These are phyloP conservation scores for Rosellinia necatrix DNA, from an alignment of 2,329 filamentous ascomycete species.

Conservation along the genomic window DNA sequence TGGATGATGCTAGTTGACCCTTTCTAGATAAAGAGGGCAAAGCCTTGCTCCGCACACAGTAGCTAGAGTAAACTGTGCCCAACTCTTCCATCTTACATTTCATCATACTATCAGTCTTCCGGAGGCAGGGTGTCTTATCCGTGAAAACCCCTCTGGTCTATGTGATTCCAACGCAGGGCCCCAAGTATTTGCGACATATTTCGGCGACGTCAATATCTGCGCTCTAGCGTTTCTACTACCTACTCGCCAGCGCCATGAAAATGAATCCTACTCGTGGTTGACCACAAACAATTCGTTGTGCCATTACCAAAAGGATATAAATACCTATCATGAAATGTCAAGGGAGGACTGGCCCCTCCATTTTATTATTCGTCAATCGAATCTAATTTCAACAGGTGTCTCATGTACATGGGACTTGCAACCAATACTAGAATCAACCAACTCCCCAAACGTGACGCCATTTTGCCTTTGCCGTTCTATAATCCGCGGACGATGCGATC, in stretches of 20 bases:
- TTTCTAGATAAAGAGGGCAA: background rate
- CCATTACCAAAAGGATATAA: background rate
- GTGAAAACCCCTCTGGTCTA: too few species aligned
- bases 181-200: background rate
- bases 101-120: background rate
- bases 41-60: background rate
- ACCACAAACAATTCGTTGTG: background rate
- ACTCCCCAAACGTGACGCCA: constrained; percentile 19
- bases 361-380: constrained; percentile 31
- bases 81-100: too few species aligned
- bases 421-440: constrained; percentile 13
- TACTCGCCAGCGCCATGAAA: too few species aligned
- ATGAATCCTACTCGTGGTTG: too few species aligned
- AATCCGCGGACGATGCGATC: constrained; percentile 11
- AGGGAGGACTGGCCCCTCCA: background rate
- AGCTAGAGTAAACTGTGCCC: background rate
- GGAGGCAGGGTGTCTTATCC: too few species aligned
- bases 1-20: background rate
- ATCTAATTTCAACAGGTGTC: constrained; percentile 27
- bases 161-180: background rate
- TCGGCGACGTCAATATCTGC: too few species aligned
- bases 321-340: background rate
- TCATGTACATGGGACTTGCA: constrained; percentile 22
- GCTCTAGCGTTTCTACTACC: too few species aligned
- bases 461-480: constrained; percentile 22